Evolutionary conservation across 2,329 filamentous ascomycete genomes (phyloP).

Genomic region (Xylariaceae sp.): DNA sequence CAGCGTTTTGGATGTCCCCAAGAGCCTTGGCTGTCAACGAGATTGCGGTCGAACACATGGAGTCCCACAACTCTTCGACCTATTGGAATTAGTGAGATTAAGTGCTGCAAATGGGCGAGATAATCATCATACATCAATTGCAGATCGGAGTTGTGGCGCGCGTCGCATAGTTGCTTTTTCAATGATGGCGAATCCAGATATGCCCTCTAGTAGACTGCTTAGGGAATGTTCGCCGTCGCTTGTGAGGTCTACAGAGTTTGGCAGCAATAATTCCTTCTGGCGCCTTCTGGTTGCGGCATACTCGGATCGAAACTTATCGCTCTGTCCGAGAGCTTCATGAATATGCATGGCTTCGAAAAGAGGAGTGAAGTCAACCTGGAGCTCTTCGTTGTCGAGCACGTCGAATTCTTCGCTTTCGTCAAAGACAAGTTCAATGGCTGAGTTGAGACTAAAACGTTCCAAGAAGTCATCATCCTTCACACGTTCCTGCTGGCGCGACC

Average conservation of each 20-base stretch:
- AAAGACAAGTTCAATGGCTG: conserved; percentile 89
- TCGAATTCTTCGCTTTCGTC: conserved; percentile 97
- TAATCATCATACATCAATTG: conserved; percentile 65
- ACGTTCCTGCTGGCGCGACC: conserved; percentile 78
- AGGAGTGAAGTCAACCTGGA: conserved; percentile 91
- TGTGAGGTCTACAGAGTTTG: conserved; percentile 69
- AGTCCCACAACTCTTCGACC: conserved; percentile 99
- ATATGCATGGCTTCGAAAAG: conserved; percentile 95
- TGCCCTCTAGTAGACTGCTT: conserved; percentile 88
- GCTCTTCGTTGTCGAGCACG: conserved; percentile 89
- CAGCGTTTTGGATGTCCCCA: conserved; percentile 78
- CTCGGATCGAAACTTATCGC: conserved; percentile 83
- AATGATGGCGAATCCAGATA: conserved; percentile 94
- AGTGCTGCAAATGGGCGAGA: neutral
- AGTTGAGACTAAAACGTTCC: conserved; percentile 85
- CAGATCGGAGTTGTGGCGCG: conserved; percentile 76
- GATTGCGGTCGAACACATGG: conserved; percentile 88
- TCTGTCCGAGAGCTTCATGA: conserved; percentile 88
- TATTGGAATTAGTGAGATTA: conserved; percentile 32
- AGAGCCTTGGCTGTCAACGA: conserved; percentile 77
- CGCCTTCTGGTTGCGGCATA: conserved; percentile 88
- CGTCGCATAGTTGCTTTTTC: conserved; percentile 91
- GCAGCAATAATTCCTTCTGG: conserved; percentile 88
- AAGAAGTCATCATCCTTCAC: conserved; percentile 74
- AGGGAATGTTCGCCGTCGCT: conserved; percentile 82